Percentiles rank a stretch among this genome's conserved stretches.
These are phyloP conservation scores for Bullera alba DNA, from an alignment of 768 basidiomycete species.

Conservation along the genomic window DNA sequence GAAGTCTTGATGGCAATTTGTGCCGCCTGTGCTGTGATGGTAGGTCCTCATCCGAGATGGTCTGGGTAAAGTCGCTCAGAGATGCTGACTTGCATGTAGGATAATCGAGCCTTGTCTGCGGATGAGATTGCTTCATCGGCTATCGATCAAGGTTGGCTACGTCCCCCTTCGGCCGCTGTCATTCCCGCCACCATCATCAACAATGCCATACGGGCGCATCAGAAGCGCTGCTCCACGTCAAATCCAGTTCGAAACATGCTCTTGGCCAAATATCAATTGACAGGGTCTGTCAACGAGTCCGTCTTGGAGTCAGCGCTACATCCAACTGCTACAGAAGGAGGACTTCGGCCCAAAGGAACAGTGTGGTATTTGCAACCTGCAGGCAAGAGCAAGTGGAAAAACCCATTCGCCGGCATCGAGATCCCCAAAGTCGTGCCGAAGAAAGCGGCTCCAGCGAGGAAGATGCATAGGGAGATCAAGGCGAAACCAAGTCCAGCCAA, in stretches of 20 bases:
- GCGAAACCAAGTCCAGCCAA: background rate
- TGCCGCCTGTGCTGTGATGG: conserved; percentile 22
- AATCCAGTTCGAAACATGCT: conserved; percentile 22
- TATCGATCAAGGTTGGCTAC: conserved; percentile 32
- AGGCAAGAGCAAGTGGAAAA: conserved; percentile 30
- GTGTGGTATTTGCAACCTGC: conserved; percentile 21
- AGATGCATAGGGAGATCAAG: conserved; percentile 13
- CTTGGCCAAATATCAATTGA: conserved; percentile 31
- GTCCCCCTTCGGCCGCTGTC: conserved; percentile 37
- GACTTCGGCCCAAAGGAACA: conserved; percentile 29
- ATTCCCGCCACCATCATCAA: conserved; percentile 31
- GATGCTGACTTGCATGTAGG: conserved; percentile 12
- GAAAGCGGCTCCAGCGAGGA: conserved; percentile 21
- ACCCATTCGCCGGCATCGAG: conserved; percentile 34
- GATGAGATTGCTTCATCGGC: conserved; percentile 32
- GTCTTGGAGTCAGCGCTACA: conserved; percentile 31
- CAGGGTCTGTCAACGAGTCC: conserved; percentile 31
- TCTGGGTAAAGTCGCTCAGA: background rate
- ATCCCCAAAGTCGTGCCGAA: conserved; percentile 21
- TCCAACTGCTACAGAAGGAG: conserved; percentile 26
- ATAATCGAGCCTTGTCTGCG: conserved; percentile 35
- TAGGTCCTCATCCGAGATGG: conserved; percentile 12
- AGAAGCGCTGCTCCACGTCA: conserved; percentile 26
- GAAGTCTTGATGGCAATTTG: conserved; percentile 35
- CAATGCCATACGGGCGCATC: conserved; percentile 30